Percentiles rank a stretch among this genome's conserved stretches.
Evolutionary conservation across 495 filamentous ascomycete genomes (phyloP).

Genomic region (Arthonia radiata): DNA sequence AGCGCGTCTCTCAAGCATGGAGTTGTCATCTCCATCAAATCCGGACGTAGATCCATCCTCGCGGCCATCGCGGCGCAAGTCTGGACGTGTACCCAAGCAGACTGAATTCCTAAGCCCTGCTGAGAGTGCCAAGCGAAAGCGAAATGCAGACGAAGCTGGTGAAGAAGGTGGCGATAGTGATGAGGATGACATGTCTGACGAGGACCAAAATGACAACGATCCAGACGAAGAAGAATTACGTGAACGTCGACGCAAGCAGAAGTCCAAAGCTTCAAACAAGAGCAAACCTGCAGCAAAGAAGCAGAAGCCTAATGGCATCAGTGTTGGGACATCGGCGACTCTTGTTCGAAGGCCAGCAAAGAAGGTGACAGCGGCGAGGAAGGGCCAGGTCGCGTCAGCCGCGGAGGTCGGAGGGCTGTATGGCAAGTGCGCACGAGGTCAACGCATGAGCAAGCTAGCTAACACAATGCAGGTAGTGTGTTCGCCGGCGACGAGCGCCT

Average conservation of each 20-base stretch:
- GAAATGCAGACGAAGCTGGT: constrained; percentile 18
- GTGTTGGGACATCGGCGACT: constrained; percentile 13
- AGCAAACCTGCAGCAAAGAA: constrained; percentile 49
- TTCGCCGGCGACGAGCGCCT: constrained; percentile 44
- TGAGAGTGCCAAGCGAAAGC: constrained; percentile 28
- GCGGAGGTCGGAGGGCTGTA: constrained; percentile 45
- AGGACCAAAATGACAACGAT: constrained; percentile 22
- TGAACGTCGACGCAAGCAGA: constrained; percentile 25
- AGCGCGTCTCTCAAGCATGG: constrained; percentile 21
- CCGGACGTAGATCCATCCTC: constrained; percentile 25
- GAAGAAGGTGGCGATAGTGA: constrained; percentile 23
- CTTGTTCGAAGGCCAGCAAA: constrained; percentile 22
- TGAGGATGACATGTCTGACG: constrained; percentile 29
- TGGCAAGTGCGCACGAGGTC: constrained; percentile 24
- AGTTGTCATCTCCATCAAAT: constrained; percentile 23
- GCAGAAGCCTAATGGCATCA: constrained; percentile 17
- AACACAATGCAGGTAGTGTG: constrained; percentile 35
- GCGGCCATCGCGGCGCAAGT: constrained; percentile 38
- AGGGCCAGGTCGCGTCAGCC: too few species aligned
- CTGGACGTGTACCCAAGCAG: constrained; percentile 48
- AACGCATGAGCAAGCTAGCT: constrained; percentile 4
- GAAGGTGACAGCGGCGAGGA: constrained; percentile 12
- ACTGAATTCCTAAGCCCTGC: constrained; percentile 30
- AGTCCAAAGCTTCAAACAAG: constrained; percentile 14
- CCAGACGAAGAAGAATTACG: constrained; percentile 43